phyloP scores from a whole-genome alignment of 257 asterid genomes.

The Lantana camara region DNA sequence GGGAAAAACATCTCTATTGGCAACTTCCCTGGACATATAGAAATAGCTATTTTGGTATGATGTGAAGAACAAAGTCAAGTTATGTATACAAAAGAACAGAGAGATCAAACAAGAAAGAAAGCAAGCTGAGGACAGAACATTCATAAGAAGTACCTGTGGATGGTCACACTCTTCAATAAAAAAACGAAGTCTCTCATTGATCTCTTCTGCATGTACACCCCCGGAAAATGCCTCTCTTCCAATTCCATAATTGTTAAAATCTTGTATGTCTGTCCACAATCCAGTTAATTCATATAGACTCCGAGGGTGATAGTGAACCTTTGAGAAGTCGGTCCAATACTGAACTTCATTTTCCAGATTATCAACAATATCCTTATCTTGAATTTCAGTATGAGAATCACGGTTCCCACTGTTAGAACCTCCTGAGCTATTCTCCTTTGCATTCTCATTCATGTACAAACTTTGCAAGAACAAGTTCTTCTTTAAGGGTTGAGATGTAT shows the following conservation, averaged over 20 bases:
- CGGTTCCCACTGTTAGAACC: slow-evolving; percentile 32
- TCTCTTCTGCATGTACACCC: slow-evolving; percentile 71
- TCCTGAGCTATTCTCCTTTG: slow-evolving; percentile 30
- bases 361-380: slow-evolving; percentile 74
- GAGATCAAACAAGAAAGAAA: slow-evolving; percentile 3
- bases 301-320: slow-evolving; percentile 91
- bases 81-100: slow-evolving; percentile 11
- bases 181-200: slow-evolving; percentile 85
- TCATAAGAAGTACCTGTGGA: slow-evolving; percentile 64
- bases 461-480: slow-evolving; percentile 89
- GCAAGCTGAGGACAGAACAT: neutral
- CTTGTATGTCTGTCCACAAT: slow-evolving; percentile 56
- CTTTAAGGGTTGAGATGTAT: slow-evolving; percentile 63
- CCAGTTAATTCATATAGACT: slow-evolving; percentile 86
- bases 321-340: slow-evolving; percentile 94
- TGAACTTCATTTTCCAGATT: slow-evolving; percentile 74
- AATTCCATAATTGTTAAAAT: slow-evolving; percentile 68
- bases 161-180: slow-evolving; percentile 94
- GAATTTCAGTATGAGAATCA: slow-evolving; percentile 50
- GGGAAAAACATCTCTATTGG: slow-evolving; percentile 1
- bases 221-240: slow-evolving; percentile 73
- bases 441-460: slow-evolving; percentile 57
- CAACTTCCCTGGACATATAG: slow-evolving; percentile 2
- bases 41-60: slow-evolving; percentile 1
- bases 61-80: slow-evolving; percentile 20